phyloP scores from a whole-genome alignment of 1,139 yeast species.

The Pneumocystis canis region DNA sequence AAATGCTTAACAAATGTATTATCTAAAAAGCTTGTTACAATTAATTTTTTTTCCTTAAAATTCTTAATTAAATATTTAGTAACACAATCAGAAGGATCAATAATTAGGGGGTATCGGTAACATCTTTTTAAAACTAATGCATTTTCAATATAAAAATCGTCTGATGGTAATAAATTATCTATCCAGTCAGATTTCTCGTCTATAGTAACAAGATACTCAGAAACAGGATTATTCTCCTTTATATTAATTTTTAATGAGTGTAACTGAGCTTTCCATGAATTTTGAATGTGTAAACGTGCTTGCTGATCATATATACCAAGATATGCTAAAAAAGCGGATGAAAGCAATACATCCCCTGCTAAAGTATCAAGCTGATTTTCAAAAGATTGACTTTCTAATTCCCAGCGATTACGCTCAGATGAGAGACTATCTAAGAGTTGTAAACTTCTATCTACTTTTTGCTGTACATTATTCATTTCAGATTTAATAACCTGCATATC shows the following conservation, averaged over 20 bases:
- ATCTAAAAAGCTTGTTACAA: conserved; percentile 57
- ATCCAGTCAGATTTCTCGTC: conserved; percentile 39
- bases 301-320: conserved; percentile 48
- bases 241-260: conserved; percentile 29
- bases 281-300: conserved; percentile 30
- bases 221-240: conserved; percentile 26
- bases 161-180: conserved; percentile 39
- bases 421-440: conserved; percentile 49
- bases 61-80: conserved; percentile 30
- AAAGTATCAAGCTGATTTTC: conserved; percentile 33
- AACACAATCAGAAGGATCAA: conserved; percentile 56
- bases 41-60: conserved; percentile 27
- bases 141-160: conserved; percentile 50
- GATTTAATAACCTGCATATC: conserved; percentile 61
- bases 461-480: conserved; percentile 52
- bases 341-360: conserved; percentile 51
- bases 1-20: conserved; percentile 53
- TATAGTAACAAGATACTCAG: conserved; percentile 31
- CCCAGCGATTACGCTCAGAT: conserved; percentile 68
- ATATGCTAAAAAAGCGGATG: conserved; percentile 49
- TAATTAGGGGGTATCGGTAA: conserved; percentile 39
- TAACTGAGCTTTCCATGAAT: conserved; percentile 33
- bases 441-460: conserved; percentile 49
- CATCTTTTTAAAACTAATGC: conserved; percentile 36
- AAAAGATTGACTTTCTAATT: conserved; percentile 39